Conservation (phyloP, 1,284 basidiomycete species). For the Cutaneotrichosporon daszewskae region DNA sequence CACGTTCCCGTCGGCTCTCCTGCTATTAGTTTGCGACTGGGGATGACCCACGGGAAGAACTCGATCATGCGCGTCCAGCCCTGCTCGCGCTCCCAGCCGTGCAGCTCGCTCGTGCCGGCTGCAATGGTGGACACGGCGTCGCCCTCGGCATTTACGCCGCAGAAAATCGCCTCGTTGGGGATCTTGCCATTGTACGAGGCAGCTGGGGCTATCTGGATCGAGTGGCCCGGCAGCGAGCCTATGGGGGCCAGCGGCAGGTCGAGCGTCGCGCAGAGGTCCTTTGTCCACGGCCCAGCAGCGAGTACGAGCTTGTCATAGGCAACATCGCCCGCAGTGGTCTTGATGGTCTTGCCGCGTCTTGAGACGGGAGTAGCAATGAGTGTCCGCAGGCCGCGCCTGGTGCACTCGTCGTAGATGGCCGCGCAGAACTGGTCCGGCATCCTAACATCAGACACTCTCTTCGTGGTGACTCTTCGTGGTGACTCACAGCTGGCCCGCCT, state of each 20-base stretch:
- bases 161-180: slow-evolving; percentile 11
- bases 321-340: slow-evolving; percentile 4
- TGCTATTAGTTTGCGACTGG: neutral
- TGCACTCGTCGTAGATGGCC: slow-evolving; percentile 4
- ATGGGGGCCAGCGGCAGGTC: slow-evolving; percentile 8
- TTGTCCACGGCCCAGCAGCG: slow-evolving; percentile 12
- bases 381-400: slow-evolving; percentile 9
- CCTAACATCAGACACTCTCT: neutral
- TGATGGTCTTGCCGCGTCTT: slow-evolving; percentile 1
- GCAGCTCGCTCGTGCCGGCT: neutral
- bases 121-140: neutral
- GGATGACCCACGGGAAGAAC: slow-evolving; percentile 16
- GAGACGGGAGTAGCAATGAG: slow-evolving; percentile 8
- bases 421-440: slow-evolving; percentile 9
- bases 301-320: slow-evolving; percentile 11
- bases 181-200: neutral
- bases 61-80: slow-evolving; percentile 13
- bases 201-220: slow-evolving; percentile 5
- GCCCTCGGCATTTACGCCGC: slow-evolving; percentile 4
- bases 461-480: neutral
- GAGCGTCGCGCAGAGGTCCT: slow-evolving; percentile 10
- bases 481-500: slow-evolving; percentile 10
- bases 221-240: slow-evolving; percentile 6
- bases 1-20: slow-evolving; percentile 8
- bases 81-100: slow-evolving; percentile 1